Evolutionary conservation across 2,329 filamentous ascomycete species (phyloP), one percentile per base, ranked within the genome.

Genomic region (Leptoxyphium fumago): DNA sequence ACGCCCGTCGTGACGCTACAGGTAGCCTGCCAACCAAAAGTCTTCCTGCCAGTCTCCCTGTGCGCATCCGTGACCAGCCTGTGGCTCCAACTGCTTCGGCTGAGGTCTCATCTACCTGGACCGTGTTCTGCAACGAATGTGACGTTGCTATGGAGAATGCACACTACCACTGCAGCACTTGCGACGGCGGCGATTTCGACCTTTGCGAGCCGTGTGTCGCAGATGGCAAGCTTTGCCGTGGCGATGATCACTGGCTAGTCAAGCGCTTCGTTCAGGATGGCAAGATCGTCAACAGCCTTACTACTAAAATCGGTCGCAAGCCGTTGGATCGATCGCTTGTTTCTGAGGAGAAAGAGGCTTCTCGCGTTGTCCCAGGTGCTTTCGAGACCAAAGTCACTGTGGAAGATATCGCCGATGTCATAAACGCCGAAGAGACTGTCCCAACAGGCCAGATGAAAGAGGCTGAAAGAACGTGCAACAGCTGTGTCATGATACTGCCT

Each of bases 111-210:
- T 58, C 57, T 15, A 67, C 74, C 40, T 94, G 88, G 64, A 83
- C 84, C 10, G 87, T 98, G 39, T 94, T 84, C 70, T 98, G 91
- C 75, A 96, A 98, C 68, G 75, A 77, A 61, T 98, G 91, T 64
- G 82, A 86, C 52, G 71, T 70, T 48, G 76, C 79, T 38, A 86
- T 95, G 56, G 75, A 81, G 26, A 79, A 86, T 54, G 75, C 78
- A 42, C 89, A 98, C 65, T 98, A 84, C 64, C 91, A 98, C 67
- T 98, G 93, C 71, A 84, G 84, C 52, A 84, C 83, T 46, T 98
- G 91, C 60, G 86, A 96, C 51, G 77, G 82, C 45, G 91, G 89
- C 36, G 91, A 98, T 62, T 98, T 88, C 57, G 91, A 98, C 59
- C 75, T 98, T 28, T 98, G 93, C 71, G 74, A 79, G 50, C 64